These are phyloP conservation scores for Lentinula raphanica DNA, from an alignment of 768 basidiomycete species.

Conservation along the genomic window DNA sequence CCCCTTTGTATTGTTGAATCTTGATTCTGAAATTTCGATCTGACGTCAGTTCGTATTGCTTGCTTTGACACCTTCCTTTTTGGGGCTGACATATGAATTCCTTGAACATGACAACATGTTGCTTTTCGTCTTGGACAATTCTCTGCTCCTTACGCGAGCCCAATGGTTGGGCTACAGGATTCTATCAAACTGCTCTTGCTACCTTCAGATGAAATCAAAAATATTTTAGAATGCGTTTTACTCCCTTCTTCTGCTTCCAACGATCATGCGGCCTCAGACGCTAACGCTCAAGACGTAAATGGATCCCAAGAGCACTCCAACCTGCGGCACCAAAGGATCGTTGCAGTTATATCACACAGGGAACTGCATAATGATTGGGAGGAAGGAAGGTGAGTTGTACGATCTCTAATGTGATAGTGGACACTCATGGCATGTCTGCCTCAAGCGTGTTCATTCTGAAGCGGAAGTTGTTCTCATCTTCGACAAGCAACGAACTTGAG, in stretches of 20 bases:
- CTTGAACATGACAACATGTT: background rate
- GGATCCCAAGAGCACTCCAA: background rate
- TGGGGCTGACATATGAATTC: background rate
- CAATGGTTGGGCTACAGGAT: slow-evolving; percentile 8
- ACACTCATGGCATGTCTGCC: background rate
- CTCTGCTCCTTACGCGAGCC: background rate
- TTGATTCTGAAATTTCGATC: background rate
- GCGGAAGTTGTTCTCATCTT: slow-evolving; percentile 40
- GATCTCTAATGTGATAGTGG: background rate
- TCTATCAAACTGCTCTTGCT: slow-evolving; percentile 24
- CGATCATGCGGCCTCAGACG: background rate
- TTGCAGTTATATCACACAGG: slow-evolving; percentile 49
- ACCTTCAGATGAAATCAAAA: slow-evolving; percentile 42
- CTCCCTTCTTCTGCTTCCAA: background rate
- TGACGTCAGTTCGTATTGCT: background rate
- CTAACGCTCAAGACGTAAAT: too few relatives aligned
- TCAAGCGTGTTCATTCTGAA: slow-evolving; percentile 8
- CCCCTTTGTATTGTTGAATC: too few relatives aligned
- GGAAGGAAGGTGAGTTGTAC: slow-evolving; percentile 49
- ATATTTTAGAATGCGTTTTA: slow-evolving; percentile 32
- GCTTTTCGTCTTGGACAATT: background rate
- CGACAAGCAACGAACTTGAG: slow-evolving; percentile 36
- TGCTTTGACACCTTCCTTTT: background rate
- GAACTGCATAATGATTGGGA: slow-evolving; percentile 37
- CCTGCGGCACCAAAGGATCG: slow-evolving; percentile 24